Evolutionary conservation across 208 protist genomes (phyloP).

Genomic region (Wallacemonas collosoma): DNA sequence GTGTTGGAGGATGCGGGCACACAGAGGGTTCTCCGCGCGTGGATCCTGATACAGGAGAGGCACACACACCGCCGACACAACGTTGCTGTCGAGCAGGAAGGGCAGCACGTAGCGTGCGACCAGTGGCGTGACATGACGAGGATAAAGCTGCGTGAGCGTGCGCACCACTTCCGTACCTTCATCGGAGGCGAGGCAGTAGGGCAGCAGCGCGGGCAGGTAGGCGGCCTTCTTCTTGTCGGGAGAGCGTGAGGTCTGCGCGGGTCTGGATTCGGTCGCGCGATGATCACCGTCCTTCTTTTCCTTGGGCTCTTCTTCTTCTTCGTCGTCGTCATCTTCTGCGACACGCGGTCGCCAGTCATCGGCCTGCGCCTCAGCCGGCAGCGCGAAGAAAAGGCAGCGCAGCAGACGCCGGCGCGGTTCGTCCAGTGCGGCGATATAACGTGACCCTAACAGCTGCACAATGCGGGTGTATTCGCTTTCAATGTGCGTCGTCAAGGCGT

Average conservation of each 20-base stretch:
- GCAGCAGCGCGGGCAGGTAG: slow-evolving; percentile 65
- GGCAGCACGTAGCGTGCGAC: slow-evolving; percentile 60
- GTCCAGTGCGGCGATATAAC: slow-evolving; percentile 28
- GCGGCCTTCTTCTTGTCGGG: neutral
- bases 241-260: no score
- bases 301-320: slow-evolving; percentile 18
- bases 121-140: slow-evolving; percentile 32
- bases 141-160: slow-evolving; percentile 36
- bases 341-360: slow-evolving; percentile 15
- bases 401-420: slow-evolving; percentile 29
- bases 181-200: slow-evolving; percentile 55
- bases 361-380: slow-evolving; percentile 22
- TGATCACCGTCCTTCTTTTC: neutral
- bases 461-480: slow-evolving; percentile 37
- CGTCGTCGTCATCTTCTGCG: slow-evolving; percentile 20
- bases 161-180: slow-evolving; percentile 39
- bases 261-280: no score
- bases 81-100: slow-evolving; percentile 48
- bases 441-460: slow-evolving; percentile 40
- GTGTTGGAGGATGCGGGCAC: slow-evolving; percentile 50
- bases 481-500: slow-evolving; percentile 50
- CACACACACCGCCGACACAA: slow-evolving; percentile 37
- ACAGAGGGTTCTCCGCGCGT: slow-evolving; percentile 35
- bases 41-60: slow-evolving; percentile 37
- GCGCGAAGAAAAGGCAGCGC: slow-evolving; percentile 18